phyloP scores from a whole-genome alignment of 495 filamentous ascomycete species.

The Neurospora sp. region DNA sequence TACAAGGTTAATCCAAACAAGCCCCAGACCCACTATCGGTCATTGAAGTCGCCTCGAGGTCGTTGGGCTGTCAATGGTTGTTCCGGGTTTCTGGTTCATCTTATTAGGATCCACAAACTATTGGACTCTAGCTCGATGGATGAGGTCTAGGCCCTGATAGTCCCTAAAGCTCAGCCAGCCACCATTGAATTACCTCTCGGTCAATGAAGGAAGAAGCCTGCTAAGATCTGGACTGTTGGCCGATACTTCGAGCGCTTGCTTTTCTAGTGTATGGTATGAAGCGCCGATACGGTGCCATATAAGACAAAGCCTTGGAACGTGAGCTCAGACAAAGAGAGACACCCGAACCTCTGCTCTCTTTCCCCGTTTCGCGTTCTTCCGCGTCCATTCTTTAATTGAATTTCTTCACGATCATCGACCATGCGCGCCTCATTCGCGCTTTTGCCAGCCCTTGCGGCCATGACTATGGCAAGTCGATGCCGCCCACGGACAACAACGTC shows the following conservation, averaged over 20 bases:
- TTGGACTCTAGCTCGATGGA: not conserved
- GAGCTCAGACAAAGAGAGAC: not conserved
- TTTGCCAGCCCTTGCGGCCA: not conserved
- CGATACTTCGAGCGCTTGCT: not conserved
- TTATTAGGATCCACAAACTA: not conserved
- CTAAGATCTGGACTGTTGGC: not conserved
- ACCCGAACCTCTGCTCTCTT: not conserved
- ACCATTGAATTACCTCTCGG: not conserved
- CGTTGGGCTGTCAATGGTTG: not conserved
- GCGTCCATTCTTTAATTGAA: not conserved
- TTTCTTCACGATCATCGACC: not conserved
- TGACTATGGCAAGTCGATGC: not conserved
- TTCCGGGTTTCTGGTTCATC: not conserved
- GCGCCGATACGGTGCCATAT: not conserved
- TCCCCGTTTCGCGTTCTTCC: not conserved
- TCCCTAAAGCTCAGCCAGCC: not conserved
- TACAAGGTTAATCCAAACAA: not conserved
- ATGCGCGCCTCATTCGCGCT: not conserved
- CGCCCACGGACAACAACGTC: not conserved
- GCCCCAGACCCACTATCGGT: not conserved
- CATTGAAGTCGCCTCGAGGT: not conserved
- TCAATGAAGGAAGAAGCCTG: not conserved
- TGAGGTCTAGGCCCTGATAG: not conserved
- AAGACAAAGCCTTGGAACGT: not conserved
- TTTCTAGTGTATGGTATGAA: not conserved